phyloP scores from a whole-genome alignment of 169 alveolate genomes.

The Miamiensis avidus region DNA sequence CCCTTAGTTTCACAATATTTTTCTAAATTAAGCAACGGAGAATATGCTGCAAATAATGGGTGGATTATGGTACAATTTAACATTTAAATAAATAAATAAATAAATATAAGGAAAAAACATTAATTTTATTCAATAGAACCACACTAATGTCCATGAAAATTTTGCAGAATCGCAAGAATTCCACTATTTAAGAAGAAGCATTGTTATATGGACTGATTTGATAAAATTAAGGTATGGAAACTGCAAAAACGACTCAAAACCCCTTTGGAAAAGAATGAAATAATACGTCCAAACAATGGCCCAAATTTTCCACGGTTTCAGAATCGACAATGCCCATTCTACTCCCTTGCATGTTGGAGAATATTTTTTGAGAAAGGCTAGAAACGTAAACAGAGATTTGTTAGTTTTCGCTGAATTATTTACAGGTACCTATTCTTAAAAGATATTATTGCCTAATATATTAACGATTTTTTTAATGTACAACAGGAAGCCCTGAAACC shows the following conservation, averaged over 20 bases:
- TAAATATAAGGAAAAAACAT: constrained; percentile 41
- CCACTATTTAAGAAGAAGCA: constrained; percentile 90
- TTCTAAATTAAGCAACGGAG: constrained; percentile 58
- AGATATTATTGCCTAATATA: too few relatives aligned
- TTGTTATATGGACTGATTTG: constrained; percentile 93
- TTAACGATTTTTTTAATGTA: too few relatives aligned
- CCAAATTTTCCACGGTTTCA: constrained; percentile 87
- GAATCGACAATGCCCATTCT: constrained; percentile 96
- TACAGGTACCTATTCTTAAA: too few relatives aligned
- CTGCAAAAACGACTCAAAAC: constrained; percentile 85
- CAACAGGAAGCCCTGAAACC: constrained; percentile 73
- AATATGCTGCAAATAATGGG: constrained; percentile 37
- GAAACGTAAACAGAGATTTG: constrained; percentile 87
- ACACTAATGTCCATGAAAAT: constrained; percentile 84
- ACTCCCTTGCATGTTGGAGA: constrained; percentile 92
- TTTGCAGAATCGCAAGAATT: constrained; percentile 88
- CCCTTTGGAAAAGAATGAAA: constrained; percentile 91
- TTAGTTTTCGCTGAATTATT: constrained; percentile 92
- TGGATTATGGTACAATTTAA: constrained; percentile 54
- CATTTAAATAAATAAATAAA: constrained; percentile 56
- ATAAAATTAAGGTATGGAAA: constrained; percentile 91
- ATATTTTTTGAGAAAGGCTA: constrained; percentile 86
- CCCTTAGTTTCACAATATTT: constrained; percentile 77
- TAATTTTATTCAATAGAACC: constrained; percentile 84
- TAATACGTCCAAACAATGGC: constrained; percentile 88